phyloP scores from a whole-genome alignment of 2,329 filamentous ascomycete genomes.

The Graphilbum fragrans region DNA sequence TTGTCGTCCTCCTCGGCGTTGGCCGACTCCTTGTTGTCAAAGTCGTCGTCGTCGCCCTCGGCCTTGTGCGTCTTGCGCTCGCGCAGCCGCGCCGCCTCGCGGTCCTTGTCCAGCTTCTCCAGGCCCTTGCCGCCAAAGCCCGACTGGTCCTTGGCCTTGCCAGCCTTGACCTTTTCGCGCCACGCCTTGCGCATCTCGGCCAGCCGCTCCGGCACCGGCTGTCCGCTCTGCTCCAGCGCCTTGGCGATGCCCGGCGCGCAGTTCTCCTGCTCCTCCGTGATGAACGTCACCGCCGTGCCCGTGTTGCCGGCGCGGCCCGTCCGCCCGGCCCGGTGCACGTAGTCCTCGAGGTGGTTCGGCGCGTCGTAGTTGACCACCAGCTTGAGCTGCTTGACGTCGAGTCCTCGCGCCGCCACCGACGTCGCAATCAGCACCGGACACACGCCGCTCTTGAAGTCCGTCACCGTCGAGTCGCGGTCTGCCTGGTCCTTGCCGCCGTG shows the following conservation, averaged over 20 bases:
- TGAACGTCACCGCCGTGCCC: slow-evolving; percentile 87
- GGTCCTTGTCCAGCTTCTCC: slow-evolving; percentile 81
- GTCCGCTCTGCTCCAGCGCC: slow-evolving; percentile 83
- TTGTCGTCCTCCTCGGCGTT: slow-evolving; percentile 45
- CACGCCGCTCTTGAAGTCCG: slow-evolving; percentile 85
- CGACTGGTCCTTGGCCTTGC: slow-evolving; percentile 77
- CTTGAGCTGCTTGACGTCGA: slow-evolving; percentile 93
- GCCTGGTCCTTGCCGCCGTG: slow-evolving; percentile 91
- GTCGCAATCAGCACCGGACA: slow-evolving; percentile 88
- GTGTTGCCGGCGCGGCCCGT: slow-evolving; percentile 91
- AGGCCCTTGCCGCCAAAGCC: slow-evolving; percentile 94
- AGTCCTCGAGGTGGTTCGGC: slow-evolving; percentile 90
- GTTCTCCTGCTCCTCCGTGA: slow-evolving; percentile 84
- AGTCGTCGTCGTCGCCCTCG: slow-evolving; percentile 72
- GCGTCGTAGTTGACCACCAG: slow-evolving; percentile 93
- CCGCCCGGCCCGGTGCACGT: slow-evolving; percentile 86
- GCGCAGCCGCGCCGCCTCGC: slow-evolving; percentile 73
- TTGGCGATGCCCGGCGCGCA: slow-evolving; percentile 82
- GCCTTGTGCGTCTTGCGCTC: slow-evolving; percentile 86
- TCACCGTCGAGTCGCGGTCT: slow-evolving; percentile 82
- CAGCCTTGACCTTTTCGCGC: slow-evolving; percentile 81
- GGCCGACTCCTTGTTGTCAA: slow-evolving; percentile 49
- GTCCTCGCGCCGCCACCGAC: slow-evolving; percentile 83
- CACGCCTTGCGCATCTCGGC: slow-evolving; percentile 59
- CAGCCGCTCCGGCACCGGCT: slow-evolving; percentile 62